Evolutionary conservation across 768 basidiomycete genomes (phyloP).

Genomic region (Pleurotus platypus): DNA sequence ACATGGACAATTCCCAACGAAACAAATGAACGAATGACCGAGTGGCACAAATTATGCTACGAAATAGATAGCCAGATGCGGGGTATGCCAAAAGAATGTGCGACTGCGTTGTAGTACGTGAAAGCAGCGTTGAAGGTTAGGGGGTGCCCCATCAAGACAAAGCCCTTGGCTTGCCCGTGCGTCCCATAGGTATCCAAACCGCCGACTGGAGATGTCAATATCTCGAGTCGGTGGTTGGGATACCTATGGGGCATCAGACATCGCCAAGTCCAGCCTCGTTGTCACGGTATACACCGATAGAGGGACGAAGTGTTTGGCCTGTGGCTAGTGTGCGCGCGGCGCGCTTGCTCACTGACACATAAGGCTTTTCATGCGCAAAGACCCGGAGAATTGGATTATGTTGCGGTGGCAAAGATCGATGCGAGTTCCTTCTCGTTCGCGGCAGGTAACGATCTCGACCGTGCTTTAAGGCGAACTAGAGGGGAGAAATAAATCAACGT

Average conservation of each 20-base stretch:
- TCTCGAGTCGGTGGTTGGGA: neutral
- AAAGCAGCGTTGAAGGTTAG: neutral
- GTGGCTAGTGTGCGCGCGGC: neutral
- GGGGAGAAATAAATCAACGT: conserved; percentile 12
- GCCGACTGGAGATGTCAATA: neutral
- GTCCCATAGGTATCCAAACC: neutral
- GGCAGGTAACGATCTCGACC: conserved; percentile 80
- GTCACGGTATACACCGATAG: neutral
- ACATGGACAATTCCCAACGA: conserved; percentile 1
- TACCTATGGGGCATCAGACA: neutral
- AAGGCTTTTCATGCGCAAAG: neutral
- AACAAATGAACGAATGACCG: neutral
- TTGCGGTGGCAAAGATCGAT: conserved; percentile 40
- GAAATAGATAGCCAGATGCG: neutral
- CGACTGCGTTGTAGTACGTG: neutral
- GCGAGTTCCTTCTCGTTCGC: conserved; percentile 86
- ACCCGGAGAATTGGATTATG: neutral
- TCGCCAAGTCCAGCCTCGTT: neutral
- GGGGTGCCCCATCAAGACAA: neutral
- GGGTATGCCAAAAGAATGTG: neutral
- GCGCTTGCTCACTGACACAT: neutral
- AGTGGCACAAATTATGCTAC: neutral
- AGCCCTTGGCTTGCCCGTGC: neutral
- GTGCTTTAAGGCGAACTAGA: conserved; percentile 85
- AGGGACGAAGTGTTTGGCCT: neutral